Evolutionary conservation across 1,284 basidiomycete species (phyloP), one percentile per base, ranked within the genome.

Genomic region (Microbotryum scabiosae): DNA sequence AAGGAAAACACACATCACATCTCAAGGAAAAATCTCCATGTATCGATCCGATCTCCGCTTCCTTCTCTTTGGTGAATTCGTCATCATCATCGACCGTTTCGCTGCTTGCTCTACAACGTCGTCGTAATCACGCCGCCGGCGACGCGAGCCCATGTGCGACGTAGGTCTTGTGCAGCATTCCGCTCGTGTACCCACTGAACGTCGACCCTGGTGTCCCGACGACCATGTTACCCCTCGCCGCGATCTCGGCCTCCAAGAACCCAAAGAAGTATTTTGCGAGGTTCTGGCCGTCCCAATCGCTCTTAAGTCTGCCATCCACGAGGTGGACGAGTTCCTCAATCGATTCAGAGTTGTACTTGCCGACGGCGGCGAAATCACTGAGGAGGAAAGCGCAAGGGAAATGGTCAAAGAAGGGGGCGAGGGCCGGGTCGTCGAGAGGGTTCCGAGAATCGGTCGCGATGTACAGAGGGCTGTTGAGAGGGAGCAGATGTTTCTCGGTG

Each of bases 381-480:
- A 68, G 44, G 20, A 64, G 23, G 47, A 68, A 69, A 1, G 56
- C 23, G 49, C 69, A 70, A 1, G 69, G 69, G 52, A 67, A 64
- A 26, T 56, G 55, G 20, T 62, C 43, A 36, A 52, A 59, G 52
- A 70, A 70, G 14, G 60, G 54, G 6, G 21, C 44, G 10, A 68
- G 59, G n/a, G 61, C 36, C 0, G 51, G 51, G 44, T 70, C 69
- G 4, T 45, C 48, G 4, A 55, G 4, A 4, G 69, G 64, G n/a
- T 51, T 26, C 3, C 51, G 59, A 30, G 67, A 61, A 51, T 70
- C 69, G 32, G 69, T 70, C 14, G 69, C 69, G 44, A 70, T 60
- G 58, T 69, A 70, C 32, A 70, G 56, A 1, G 69, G 69, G 14
- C 44, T 59, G 57, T 70, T 70, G 52, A 70, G 62, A 4, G 50